Base-by-base conservation (phyloP, 179 eudicot species). In the Monotropa hypopitys region DNA sequence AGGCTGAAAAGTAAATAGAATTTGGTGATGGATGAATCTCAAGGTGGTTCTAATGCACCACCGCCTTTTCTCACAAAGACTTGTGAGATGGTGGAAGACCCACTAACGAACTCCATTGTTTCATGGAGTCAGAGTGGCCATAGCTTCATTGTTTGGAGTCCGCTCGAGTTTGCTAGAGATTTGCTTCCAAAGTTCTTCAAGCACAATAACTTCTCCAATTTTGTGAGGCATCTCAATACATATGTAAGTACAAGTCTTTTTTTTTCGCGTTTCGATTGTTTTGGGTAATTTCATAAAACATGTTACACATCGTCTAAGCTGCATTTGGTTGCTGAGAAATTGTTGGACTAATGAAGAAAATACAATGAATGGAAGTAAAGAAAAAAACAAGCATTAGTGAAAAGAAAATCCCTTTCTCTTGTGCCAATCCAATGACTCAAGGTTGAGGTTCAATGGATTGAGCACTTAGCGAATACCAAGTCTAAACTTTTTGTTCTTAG, bases 91-190 rank as follows among this genome's bases (percentile, higher is more conserved):
- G 85, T 86, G 71, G 88, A 86, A 13, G 87, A 86, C 51, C 80
- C 83, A 1, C 33, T 67, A 57, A 82, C 88, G 0, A 74, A 86
- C 59, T 50, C 76, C 49, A 43, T 84, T 47, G 87, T 86, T 40
- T 86, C 88, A 32, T 86, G 88, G 88, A 82, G 81, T 72, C 85
- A 51, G 12, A 76, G 54, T 18, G 87, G 87, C 42, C 83, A 30
- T n/a, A 86, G 88, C 79, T 86, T 86, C 33, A 71, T 86, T 70
- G 88, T 86, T 33, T 86, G 88, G 87, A 82, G 84, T 65, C 88
- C 88, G 1, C 87, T 84, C 0, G 87, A 86, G 47, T 86, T 86
- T 70, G 84, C 88, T 7, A 76, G 82, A 32, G 84, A 80, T 76
- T 84, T 86, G 84, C 80, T 86, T 40, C 88, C 88, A 1, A 86